Percentiles rank a stretch among this genome's conserved stretches.
Conservation (phyloP, 768 basidiomycete genomes). For the Favolaschia claudopus region DNA sequence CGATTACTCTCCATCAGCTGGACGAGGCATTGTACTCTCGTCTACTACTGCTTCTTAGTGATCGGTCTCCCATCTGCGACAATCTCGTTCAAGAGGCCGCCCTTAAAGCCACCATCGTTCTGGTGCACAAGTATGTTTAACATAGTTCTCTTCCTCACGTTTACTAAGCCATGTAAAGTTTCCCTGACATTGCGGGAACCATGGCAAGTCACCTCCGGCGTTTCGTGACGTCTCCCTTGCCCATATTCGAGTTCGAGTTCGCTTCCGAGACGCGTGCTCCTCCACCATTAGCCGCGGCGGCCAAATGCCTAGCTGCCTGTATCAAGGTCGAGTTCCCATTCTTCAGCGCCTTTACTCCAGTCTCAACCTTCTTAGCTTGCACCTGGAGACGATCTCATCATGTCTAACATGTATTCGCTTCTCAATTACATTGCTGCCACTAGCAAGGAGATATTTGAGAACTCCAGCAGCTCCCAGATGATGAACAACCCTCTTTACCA, state of each 20-base stretch:
- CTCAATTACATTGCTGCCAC: constrained; percentile 91
- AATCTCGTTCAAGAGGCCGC: constrained; percentile 90
- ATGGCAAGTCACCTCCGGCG: constrained; percentile 84
- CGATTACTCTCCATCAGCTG: constrained; percentile 71
- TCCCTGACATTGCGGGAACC: constrained; percentile 76
- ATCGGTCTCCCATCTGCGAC: constrained; percentile 82
- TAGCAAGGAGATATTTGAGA: constrained; percentile 76
- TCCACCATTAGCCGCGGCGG: constrained; percentile 83
- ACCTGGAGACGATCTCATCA: constrained; percentile 86
- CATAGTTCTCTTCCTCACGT: not conserved
- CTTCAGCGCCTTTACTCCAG: not conserved
- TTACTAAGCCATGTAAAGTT: constrained; percentile 52
- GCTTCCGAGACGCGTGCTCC: constrained; percentile 75
- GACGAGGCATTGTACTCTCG: constrained; percentile 74
- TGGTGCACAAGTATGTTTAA: constrained; percentile 81
- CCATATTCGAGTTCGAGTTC: constrained; percentile 89
- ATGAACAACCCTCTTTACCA: constrained; percentile 50
- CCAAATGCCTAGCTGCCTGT: constrained; percentile 89
- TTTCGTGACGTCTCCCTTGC: constrained; percentile 87
- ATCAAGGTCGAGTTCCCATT: constrained; percentile 65
- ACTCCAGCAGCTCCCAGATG: constrained; percentile 49
- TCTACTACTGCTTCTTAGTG: constrained; percentile 79
- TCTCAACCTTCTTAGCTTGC: constrained; percentile 60
- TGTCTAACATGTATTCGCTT: constrained; percentile 97
- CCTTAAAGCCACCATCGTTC: constrained; percentile 81